Percentiles rank a stretch among this genome's conserved stretches.
Conservation (phyloP, 2,329 filamentous ascomycete genomes). For the Meredithiella fracta region DNA sequence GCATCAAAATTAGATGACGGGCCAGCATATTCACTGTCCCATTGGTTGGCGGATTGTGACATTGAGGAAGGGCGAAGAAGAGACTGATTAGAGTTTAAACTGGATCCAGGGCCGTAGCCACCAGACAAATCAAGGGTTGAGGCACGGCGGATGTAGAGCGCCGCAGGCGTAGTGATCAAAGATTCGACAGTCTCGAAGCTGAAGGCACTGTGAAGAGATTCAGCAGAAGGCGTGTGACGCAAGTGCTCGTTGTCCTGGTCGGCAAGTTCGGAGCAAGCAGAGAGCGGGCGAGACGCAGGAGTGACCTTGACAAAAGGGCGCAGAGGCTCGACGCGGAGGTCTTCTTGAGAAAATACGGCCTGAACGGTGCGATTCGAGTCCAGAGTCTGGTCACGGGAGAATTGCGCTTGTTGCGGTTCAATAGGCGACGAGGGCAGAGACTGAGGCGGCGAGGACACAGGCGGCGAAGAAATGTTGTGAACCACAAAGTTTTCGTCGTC, state of each 20-base stretch:
- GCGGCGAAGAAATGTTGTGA: conserved; percentile 15
- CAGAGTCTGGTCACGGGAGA: not conserved
- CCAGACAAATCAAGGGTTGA: conserved; percentile 17
- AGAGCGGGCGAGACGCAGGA: conserved; percentile 11
- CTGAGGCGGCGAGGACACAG: conserved; percentile 16
- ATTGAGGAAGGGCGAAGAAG: conserved; percentile 21
- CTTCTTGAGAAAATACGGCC: conserved; percentile 42
- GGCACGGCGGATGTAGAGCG: conserved; percentile 23
- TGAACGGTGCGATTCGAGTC: conserved; percentile 15
- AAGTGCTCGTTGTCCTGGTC: conserved; percentile 35
- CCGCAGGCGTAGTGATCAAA: conserved; percentile 25
- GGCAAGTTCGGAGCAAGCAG: conserved; percentile 23
- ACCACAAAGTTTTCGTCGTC: conserved; percentile 15
- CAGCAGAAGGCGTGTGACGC: conserved; percentile 33
- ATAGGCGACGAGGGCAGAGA: conserved; percentile 6
- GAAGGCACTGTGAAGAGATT: conserved; percentile 38
- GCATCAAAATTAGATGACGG: not conserved
- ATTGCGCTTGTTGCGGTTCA: not conserved
- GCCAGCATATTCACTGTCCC: conserved; percentile 7
- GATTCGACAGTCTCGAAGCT: conserved; percentile 30
- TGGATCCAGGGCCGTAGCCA: conserved; percentile 3
- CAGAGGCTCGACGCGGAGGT: conserved; percentile 40
- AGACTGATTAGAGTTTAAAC: conserved; percentile 17
- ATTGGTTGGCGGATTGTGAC: conserved; percentile 11
- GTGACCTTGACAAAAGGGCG: conserved; percentile 26